These are phyloP conservation scores for Cinchona pubescens DNA, from an alignment of 257 asterid species.

Conservation along the genomic window DNA sequence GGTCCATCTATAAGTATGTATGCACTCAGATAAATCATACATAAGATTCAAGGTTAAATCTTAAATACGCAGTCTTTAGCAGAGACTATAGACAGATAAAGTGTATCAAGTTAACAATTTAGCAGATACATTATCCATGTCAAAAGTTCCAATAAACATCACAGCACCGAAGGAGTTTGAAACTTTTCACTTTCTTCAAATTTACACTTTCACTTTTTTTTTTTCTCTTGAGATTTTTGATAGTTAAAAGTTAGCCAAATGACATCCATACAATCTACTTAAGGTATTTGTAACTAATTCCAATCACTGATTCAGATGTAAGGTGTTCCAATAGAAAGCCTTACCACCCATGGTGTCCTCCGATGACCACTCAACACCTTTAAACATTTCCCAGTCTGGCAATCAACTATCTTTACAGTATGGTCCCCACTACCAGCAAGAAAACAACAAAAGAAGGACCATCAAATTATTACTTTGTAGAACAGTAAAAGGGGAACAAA, in stretches of 20 bases:
- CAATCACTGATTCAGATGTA: constrained; percentile 7
- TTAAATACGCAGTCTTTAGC: background rate
- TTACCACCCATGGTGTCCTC: constrained; percentile 99
- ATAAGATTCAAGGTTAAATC: background rate
- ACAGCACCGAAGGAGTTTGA: background rate
- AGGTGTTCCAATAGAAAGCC: constrained; percentile 28
- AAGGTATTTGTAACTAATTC: background rate
- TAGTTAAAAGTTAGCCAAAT: background rate
- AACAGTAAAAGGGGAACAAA: background rate
- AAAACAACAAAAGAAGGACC: constrained; percentile 1
- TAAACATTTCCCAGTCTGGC: constrained; percentile 84
- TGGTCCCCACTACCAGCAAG: constrained; percentile 84
- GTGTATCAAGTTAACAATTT: background rate
- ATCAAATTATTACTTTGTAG: background rate
- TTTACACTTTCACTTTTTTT: background rate
- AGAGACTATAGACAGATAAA: background rate
- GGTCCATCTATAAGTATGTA: background rate
- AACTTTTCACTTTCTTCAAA: background rate
- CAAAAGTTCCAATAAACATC: background rate
- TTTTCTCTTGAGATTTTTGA: background rate
- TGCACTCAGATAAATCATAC: background rate
- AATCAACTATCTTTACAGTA: constrained; percentile 89
- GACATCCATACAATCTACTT: background rate
- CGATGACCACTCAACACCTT: constrained; percentile 97
- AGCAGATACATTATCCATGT: background rate